Evolutionary conservation across 78 protist genomes (phyloP).

Genomic region (Isochrysis galbana): DNA sequence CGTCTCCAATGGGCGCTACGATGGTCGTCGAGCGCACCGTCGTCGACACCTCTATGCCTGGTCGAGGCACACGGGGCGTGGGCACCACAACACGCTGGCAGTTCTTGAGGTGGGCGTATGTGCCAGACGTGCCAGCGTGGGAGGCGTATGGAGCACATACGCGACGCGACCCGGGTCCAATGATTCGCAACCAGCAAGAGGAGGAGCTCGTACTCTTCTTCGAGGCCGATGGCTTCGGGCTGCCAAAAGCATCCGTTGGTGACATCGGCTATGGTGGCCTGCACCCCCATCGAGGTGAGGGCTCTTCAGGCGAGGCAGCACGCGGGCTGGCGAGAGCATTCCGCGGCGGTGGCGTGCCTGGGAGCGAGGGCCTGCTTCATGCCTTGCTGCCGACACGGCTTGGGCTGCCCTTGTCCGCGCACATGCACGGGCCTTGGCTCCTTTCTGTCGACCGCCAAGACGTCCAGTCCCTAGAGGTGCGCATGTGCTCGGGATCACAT

Average conservation of each 20-base stretch:
- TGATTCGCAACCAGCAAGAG: too few species aligned
- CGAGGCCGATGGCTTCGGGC: not conserved
- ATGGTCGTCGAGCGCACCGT: not conserved
- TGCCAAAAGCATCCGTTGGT: too few species aligned
- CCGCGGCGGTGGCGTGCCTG: not conserved
- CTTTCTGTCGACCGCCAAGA: conserved; percentile 11
- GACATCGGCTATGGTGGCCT: too few species aligned
- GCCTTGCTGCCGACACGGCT: not conserved
- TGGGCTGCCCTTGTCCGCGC: not conserved
- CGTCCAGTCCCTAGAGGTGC: not conserved
- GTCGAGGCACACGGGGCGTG: not conserved
- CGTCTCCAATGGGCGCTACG: not conserved
- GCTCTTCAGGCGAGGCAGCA: too few species aligned
- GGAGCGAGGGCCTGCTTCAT: not conserved
- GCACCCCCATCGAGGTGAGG: too few species aligned
- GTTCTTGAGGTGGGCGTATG: not conserved
- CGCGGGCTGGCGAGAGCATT: too few species aligned
- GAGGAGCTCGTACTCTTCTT: not conserved
- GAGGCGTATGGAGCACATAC: not conserved
- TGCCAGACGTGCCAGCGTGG: not conserved
- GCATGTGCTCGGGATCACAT: too few species aligned
- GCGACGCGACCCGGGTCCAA: not conserved
- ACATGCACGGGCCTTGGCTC: not conserved
- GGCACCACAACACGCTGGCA: not conserved
- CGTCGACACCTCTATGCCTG: not conserved